Evolutionary conservation across 73 alveolate species (phyloP), one percentile per base, ranked within the genome.

Genomic region (Blepharisma stoltei): DNA sequence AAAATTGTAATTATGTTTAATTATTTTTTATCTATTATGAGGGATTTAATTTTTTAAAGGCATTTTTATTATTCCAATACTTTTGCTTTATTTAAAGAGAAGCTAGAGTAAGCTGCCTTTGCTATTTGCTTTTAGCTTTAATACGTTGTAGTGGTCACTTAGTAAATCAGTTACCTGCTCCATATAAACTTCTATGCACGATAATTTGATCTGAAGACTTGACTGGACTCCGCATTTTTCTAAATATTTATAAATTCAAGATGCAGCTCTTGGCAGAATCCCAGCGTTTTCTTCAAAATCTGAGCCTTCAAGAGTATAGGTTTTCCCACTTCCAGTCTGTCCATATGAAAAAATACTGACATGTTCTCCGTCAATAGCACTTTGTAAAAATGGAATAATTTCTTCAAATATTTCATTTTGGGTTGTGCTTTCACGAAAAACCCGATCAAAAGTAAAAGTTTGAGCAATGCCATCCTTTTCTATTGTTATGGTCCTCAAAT

Each of bases 341-440:
- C 99, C 98, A 88, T 94, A 94, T n/a, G 98, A 98, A 76, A 96
- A 94, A 11, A 94, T 94, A 81, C 98, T 92, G n/a, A 96, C 98
- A 90, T 94, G 94, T 67, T 81, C 93, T 11, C 99, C 98, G 85
- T 94, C 98, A 67, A 94, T 87, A 21, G 98, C 92, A 55, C 96
- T 89, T 60, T 60, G 73, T 4, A n/a, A 18, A 20, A 18, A 20
- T 18, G 46, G 14, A 14, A 14, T 8, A 60, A 14, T 38, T 60
- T 60, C 73, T 14, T 60, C 46, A 60, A 60, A 60, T 8, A 20
- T 38, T 18, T 60, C 46, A 20, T 18, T 25, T 25, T 60, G 46
- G n/a, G 46, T 20, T 14, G 18, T 60, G 46, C 23, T 8, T 38
- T 60, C 73, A 1, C 5, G 46, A 60, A 60, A 25, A n/a, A 60